A percentile compares a stretch with the other conserved stretches of the same genome.
phyloP scores from a whole-genome alignment of 768 basidiomycete species.

The Leucosporidium yakuticum region DNA sequence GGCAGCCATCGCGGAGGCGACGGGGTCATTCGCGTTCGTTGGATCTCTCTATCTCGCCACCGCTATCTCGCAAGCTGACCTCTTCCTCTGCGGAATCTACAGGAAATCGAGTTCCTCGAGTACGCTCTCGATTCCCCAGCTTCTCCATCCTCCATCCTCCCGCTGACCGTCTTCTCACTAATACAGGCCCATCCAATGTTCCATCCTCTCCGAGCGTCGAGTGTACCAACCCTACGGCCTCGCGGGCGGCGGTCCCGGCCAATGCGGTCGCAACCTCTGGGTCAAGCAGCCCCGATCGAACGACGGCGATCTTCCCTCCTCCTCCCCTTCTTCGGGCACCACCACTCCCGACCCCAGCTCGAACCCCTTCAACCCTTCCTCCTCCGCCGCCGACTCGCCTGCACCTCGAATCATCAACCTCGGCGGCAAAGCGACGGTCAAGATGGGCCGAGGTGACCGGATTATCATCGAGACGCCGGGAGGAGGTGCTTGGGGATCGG shows the following conservation, averaged over 20 bases:
- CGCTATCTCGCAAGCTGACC: not conserved
- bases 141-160: not conserved
- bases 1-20: slow-evolving; percentile 62
- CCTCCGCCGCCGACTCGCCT: too few species aligned
- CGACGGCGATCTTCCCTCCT: slow-evolving; percentile 51
- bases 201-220: slow-evolving; percentile 79
- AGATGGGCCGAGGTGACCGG: slow-evolving; percentile 81
- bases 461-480: slow-evolving; percentile 82
- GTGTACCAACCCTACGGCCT: slow-evolving; percentile 80
- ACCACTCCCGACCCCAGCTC: not conserved
- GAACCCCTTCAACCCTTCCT: too few species aligned
- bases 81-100: not conserved
- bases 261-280: slow-evolving; percentile 77
- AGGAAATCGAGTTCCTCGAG: slow-evolving; percentile 66
- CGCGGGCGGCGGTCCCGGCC: slow-evolving; percentile 68
- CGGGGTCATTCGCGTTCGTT: slow-evolving; percentile 58
- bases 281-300: slow-evolving; percentile 44
- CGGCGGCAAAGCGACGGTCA: slow-evolving; percentile 75
- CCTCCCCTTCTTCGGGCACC: slow-evolving; percentile 43
- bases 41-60: not conserved
- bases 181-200: slow-evolving; percentile 65
- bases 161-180: not conserved
- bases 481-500: slow-evolving; percentile 75
- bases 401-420: slow-evolving; percentile 71
- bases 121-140: not conserved